Percentiles rank a stretch among this genome's conserved stretches.
Conservation (phyloP, 2,329 filamentous ascomycete species). For the Nemania sp. region DNA sequence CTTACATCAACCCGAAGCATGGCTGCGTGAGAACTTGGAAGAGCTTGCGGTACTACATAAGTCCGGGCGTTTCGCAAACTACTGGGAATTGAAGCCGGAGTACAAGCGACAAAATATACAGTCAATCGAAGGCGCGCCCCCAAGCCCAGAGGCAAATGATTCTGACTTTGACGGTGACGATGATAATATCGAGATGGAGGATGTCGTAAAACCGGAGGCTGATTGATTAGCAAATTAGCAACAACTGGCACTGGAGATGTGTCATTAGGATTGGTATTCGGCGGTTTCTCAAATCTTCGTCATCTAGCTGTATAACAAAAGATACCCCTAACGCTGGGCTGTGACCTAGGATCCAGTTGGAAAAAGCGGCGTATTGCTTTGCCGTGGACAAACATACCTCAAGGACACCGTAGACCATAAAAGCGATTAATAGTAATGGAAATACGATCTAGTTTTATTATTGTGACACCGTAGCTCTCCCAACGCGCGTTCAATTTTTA, state of each 20-base stretch:
- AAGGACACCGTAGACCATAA: conserved; percentile 5
- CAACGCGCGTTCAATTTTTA: no score
- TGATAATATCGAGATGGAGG: conserved; percentile 80
- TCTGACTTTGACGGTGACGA: conserved; percentile 74
- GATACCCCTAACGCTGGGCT: conserved; percentile 32
- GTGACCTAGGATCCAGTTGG: conserved; percentile 6
- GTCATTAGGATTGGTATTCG: conserved; percentile 40
- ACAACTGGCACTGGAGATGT: neutral
- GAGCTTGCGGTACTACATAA: conserved; percentile 86
- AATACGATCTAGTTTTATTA: no score
- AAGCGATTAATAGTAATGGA: neutral
- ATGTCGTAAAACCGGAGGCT: conserved; percentile 63
- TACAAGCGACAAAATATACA: conserved; percentile 68
- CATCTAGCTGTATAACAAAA: conserved; percentile 32
- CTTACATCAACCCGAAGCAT: conserved; percentile 91
- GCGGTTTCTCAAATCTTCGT: conserved; percentile 27
- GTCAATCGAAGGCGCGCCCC: conserved; percentile 64
- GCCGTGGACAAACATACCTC: neutral
- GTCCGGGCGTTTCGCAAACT: conserved; percentile 84
- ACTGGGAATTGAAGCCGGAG: conserved; percentile 83
- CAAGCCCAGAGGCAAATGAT: conserved; percentile 59
- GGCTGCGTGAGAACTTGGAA: conserved; percentile 85
- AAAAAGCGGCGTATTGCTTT: conserved; percentile 8
- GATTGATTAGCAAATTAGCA: no score
- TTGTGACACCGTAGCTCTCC: no score